Conservation (phyloP, 305 asterid species). For the Fraxinus dipetala region DNA sequence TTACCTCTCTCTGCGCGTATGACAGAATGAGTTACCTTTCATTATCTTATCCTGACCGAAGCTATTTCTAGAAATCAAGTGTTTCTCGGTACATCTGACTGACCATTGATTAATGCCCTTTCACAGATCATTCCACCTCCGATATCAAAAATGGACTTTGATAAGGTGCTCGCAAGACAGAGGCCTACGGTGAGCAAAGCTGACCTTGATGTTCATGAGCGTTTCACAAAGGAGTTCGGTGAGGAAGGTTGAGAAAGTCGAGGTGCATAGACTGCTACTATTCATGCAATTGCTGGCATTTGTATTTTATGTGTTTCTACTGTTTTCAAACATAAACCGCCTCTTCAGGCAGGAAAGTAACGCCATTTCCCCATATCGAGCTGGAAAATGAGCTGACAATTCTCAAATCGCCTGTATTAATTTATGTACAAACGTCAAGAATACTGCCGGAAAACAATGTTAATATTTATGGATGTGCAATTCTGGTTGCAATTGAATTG, state of each 20-base stretch:
- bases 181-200: conserved; percentile 85
- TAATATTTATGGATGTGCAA: conserved; percentile 22
- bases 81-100: background rate
- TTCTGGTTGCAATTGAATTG: conserved; percentile 23
- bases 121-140: conserved; percentile 86
- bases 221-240: conserved; percentile 85
- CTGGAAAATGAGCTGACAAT: conserved; percentile 27
- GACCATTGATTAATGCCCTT: conserved; percentile 9
- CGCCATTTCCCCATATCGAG: conserved; percentile 29
- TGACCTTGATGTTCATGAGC: conserved; percentile 86
- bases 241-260: conserved; percentile 74
- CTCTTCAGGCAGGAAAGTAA: conserved; percentile 24
- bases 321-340: conserved; percentile 17
- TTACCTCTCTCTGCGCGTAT: background rate
- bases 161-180: conserved; percentile 82
- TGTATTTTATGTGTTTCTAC: conserved; percentile 29
- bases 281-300: conserved; percentile 19
- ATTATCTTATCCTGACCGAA: background rate
- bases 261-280: conserved; percentile 5
- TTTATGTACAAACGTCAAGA: conserved; percentile 21
- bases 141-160: conserved; percentile 72
- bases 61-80: background rate
- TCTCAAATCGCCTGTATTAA: conserved; percentile 26
- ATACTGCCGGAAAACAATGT: conserved; percentile 17
- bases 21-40: background rate